Evolutionary conservation across 768 basidiomycete genomes (phyloP).

Genomic region (Mrakia blollopis): DNA sequence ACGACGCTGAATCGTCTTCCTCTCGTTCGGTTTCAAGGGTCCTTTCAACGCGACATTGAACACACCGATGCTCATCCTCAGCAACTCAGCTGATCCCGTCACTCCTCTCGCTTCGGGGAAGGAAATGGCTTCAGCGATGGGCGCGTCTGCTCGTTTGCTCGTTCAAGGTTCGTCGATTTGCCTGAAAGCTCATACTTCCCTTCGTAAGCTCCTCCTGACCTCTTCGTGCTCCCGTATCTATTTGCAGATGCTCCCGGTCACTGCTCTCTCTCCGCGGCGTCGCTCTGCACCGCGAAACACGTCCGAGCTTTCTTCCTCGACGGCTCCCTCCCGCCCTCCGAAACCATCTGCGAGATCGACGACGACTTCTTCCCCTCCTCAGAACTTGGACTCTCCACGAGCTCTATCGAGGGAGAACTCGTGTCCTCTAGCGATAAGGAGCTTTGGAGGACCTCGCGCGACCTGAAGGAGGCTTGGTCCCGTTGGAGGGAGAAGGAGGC

Average conservation of each 20-base stretch:
- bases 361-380: neutral
- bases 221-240: neutral
- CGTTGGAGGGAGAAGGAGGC: too few relatives aligned
- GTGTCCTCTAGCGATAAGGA: too few relatives aligned
- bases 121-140: neutral
- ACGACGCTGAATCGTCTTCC: neutral
- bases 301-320: neutral
- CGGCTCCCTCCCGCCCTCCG: neutral
- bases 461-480: too few relatives aligned
- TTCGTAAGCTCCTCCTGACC: neutral
- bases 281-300: constrained; percentile 3
- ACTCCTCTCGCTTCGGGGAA: neutral
- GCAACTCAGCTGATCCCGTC: neutral
- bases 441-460: too few relatives aligned
- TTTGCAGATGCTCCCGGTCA: neutral
- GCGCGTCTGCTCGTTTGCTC: neutral
- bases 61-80: neutral
- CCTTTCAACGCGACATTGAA: neutral
- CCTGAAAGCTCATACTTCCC: neutral
- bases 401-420: too few relatives aligned
- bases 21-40: neutral
- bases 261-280: neutral
- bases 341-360: neutral
- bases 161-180: neutral
- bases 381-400: too few relatives aligned